Percentiles rank a stretch among this genome's conserved stretches.
Evolutionary conservation across 2,329 filamentous ascomycete genomes (phyloP).

Genomic region (Clonostachys byssicola): DNA sequence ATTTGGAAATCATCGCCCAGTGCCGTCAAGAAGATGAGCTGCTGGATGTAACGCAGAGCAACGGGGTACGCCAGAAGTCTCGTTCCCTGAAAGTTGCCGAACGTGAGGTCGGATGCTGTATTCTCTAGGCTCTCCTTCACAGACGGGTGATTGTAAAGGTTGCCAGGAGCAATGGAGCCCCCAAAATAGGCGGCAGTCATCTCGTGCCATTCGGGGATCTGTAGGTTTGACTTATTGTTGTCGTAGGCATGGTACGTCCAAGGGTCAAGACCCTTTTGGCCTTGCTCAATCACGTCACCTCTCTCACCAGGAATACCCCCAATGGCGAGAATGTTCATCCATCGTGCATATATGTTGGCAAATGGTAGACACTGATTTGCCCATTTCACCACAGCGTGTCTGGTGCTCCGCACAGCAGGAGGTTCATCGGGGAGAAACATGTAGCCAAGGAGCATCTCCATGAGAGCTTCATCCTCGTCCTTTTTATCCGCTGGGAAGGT

Average conservation of each 20-base stretch:
- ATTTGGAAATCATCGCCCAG: constrained; percentile 44
- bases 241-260: constrained; percentile 46
- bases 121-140: background rate
- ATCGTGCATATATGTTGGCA: constrained; percentile 72
- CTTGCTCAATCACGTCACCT: constrained; percentile 85
- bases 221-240: constrained; percentile 27
- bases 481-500: constrained; percentile 32
- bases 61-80: constrained; percentile 56
- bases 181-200: constrained; percentile 47
- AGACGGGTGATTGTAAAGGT: constrained; percentile 20
- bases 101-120: constrained; percentile 10
- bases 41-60: constrained; percentile 64
- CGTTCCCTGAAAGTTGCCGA: constrained; percentile 42
- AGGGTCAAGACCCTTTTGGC: constrained; percentile 77
- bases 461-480: constrained; percentile 24
- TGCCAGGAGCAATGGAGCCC: constrained; percentile 19
- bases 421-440: constrained; percentile 50
- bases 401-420: constrained; percentile 64
- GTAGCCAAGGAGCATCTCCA: constrained; percentile 60
- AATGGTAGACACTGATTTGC: constrained; percentile 85
- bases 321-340: constrained; percentile 83
- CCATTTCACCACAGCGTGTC: constrained; percentile 82
- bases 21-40: constrained; percentile 46
- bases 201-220: constrained; percentile 42
- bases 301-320: constrained; percentile 63